These are phyloP conservation scores for Hamamelis virginiana DNA, from an alignment of 164 flowering plant species.

Conservation along the genomic window DNA sequence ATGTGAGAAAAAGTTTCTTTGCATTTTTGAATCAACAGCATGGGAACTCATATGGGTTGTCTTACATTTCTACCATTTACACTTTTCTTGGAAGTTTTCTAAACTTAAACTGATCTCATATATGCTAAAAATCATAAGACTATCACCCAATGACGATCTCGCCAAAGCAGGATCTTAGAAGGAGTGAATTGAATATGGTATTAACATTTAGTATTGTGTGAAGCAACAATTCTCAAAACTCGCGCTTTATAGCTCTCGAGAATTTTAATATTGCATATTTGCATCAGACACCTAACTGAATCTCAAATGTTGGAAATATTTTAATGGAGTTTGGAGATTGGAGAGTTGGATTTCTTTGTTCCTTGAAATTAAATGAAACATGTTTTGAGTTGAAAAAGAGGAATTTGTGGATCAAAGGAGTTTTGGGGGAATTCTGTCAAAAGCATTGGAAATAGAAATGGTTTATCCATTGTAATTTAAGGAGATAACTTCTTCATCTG, in stretches of 20 bases:
- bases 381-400: slow-evolving; percentile 5
- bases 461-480: slow-evolving; percentile 7
- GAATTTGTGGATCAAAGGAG: no score
- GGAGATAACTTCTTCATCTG: background rate
- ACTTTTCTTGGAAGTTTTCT: no score
- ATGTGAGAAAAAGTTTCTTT: slow-evolving; percentile 8
- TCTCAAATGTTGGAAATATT: background rate
- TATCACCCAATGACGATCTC: no score
- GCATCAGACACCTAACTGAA: no score
- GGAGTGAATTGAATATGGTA: no score
- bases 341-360: slow-evolving; percentile 1
- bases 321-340: background rate
- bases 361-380: background rate
- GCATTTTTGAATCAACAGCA: slow-evolving; percentile 28
- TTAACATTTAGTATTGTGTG: no score
- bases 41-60: slow-evolving; percentile 51
- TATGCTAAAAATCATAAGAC: no score
- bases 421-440: slow-evolving; percentile 3
- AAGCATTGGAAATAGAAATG: slow-evolving; percentile 4
- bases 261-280: no score
- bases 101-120: no score
- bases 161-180: no score
- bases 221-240: no score
- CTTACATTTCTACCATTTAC: slow-evolving; percentile 6
- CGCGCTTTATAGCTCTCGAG: no score